These are phyloP conservation scores for Beauveria sp. DNA, from an alignment of 2,329 filamentous ascomycete genomes.

Conservation along the genomic window DNA sequence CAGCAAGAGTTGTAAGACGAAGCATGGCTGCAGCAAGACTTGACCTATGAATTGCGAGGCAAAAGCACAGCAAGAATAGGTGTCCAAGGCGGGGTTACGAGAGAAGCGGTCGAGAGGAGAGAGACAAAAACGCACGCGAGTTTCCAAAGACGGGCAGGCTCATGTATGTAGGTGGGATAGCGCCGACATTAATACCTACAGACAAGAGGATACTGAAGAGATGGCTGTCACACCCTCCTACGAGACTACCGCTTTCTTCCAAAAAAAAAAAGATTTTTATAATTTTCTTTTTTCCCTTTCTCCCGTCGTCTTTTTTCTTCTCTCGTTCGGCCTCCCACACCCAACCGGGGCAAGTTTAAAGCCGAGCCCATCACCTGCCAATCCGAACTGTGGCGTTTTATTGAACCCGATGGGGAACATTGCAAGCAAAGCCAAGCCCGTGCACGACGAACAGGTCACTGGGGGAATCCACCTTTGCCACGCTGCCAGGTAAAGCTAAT, in stretches of 20 bases:
- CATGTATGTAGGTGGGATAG: not conserved
- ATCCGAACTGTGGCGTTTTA: not conserved
- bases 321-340: not conserved
- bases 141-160: not conserved
- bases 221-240: not conserved
- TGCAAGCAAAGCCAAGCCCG: not conserved
- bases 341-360: not conserved
- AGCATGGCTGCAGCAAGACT: conserved; percentile 12
- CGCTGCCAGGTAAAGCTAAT: not conserved
- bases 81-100: not conserved
- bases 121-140: not conserved
- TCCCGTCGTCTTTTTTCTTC: not conserved
- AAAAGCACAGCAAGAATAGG: too few species aligned
- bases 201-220: not conserved
- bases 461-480: not conserved
- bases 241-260: not conserved
- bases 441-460: not conserved
- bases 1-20: conserved; percentile 15
- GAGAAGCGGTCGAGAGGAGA: not conserved
- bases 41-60: too few species aligned
- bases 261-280: too few species aligned
- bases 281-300: not conserved
- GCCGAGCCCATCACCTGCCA: not conserved
- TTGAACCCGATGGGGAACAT: not conserved
- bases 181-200: not conserved